Conservation (phyloP, 2,329 filamentous ascomycete species). For the Scedosporium apiospermum region DNA sequence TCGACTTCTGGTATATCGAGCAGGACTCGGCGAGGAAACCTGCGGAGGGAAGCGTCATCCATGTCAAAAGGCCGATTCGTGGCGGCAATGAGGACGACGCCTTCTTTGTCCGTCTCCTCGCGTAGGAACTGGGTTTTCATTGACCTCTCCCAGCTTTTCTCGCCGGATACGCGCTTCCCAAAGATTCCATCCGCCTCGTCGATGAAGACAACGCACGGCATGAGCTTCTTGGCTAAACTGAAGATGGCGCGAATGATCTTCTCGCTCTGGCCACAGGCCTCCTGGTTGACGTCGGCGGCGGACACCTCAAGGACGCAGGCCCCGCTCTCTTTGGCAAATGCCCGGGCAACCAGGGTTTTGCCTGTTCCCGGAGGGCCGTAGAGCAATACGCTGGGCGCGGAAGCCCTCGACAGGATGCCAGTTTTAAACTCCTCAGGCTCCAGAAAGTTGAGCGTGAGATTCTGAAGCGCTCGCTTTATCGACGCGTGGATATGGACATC, state of each 20-base stretch:
- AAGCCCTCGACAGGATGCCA: too few relatives aligned
- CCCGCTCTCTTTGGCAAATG: constrained; percentile 56
- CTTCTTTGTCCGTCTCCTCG: constrained; percentile 59
- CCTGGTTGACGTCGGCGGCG: constrained; percentile 85
- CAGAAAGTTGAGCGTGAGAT: too few relatives aligned
- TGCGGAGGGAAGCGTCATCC: constrained; percentile 71
- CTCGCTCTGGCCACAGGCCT: constrained; percentile 90
- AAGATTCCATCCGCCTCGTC: constrained; percentile 78
- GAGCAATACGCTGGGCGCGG: constrained; percentile 33
- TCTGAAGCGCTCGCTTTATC: too few relatives aligned
- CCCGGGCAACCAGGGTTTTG: constrained; percentile 60
- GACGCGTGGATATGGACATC: too few relatives aligned
- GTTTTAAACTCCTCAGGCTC: too few relatives aligned
- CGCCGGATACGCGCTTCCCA: constrained; percentile 57
- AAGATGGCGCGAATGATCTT: constrained; percentile 93
- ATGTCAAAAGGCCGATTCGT: constrained; percentile 93
- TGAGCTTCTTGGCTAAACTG: constrained; percentile 77
- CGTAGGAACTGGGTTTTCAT: constrained; percentile 93
- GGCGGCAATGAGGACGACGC: constrained; percentile 95
- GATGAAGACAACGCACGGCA: constrained; percentile 87
- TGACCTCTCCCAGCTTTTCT: constrained; percentile 45
- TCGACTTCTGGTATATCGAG: constrained; percentile 60
- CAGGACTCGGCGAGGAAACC: constrained; percentile 60
- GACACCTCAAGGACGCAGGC: constrained; percentile 75
- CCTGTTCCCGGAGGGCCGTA: constrained; percentile 80